Base-by-base conservation (phyloP, 2,329 filamentous ascomycete genomes). In the Lithohypha guttulata region DNA sequence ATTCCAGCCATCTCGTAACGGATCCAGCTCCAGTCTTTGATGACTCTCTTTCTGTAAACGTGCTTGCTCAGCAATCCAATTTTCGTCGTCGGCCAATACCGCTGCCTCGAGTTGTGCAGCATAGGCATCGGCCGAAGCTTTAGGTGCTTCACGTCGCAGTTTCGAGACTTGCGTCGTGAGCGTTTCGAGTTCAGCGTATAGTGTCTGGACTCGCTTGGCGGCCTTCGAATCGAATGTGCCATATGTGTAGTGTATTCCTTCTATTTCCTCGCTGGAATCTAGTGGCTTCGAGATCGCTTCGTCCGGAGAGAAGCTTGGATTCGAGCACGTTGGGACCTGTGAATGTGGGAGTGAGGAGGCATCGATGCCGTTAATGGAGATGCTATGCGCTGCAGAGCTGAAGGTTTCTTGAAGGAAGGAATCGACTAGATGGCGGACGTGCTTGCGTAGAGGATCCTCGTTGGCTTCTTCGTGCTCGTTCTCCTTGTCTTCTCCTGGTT, bases 281-380 rank as follows among this genome's bases (percentile, higher is more conserved):
- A 21, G 25, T 9, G 28, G 17, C 27, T 20, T 3, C 25, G 23
- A 8, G 8, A 21, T 34, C 18, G 29, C 14, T 42, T 30, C 13
- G 23, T 44, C 25, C 53, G 48, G 33, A 53, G 51, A n/a, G 2
- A 14, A 25, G 20, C 26, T 41, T 8, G 34, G 34, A 9, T 23
- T 25, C n/a, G 17, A 21, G 26, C 35, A 39, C 15, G 10, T 30
- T 14, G 31, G 30, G 23, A 21, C 32, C 20, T 17, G 20, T 6
- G 28, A 39, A 4, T 19, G 34, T 14, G 39, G 46, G 15, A 45
- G 45, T 9, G 39, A 15, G 4, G 43, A 39, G 15, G 45, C 49
- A 41, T 69, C 65, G 19, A 69, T 53, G 1, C 66, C 66, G 44
- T 69, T 69, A 46, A 69, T 65, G 46, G 55, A 60, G 36, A 69